Base-by-base conservation (phyloP, 225 moss, liverwort and hornwort species). In the Thuidium tamariscinum region DNA sequence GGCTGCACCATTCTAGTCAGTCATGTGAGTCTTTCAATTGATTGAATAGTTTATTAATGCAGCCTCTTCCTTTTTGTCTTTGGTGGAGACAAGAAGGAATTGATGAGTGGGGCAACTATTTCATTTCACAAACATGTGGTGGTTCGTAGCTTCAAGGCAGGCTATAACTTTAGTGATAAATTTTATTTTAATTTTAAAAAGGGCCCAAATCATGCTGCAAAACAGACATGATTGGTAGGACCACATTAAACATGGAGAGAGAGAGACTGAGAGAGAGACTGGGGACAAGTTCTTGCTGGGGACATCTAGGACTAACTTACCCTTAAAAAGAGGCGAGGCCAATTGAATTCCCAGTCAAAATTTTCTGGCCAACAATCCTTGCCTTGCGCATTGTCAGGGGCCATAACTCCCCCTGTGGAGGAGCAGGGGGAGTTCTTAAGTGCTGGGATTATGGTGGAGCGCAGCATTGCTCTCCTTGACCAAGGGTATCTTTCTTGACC, bases 201-300 rank as follows among this genome's bases (percentile, higher is more conserved):
- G 64, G 29, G 67, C 84, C 71, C 77, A 87, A 84, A 90, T 90
- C 48, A 87, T 90, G 88, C 88, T 48, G 81, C 84, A 81, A 90
- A 74, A 77, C 62, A 62, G 84, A 84, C 74, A 55, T 12, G 14
- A 10, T 6, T 78, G 75, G 91, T 84, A 88, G 86, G 88, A 39
- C 86, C 89, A 36, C 88, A 81, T 42, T 84, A 65, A 88, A 73
- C 68, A 80, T 41, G 63, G 48, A 41, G 56, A 55, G 77, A 18
- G 62, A 3, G 10, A 63, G 54, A 54, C 19, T 18, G 19, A 19
- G 13, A 18, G 7, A 54, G 19, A 17, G 37, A 77, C 62, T 72
- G 80, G 61, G 84, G 44, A 44, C 27, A 65, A 70, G 6, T 51
- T 48, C 25, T 26, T 11, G 5, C 70, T 49, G 70, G 42, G 46